A percentile compares a stretch with the other conserved stretches of the same genome.
Evolutionary conservation across 23 red algal genomes (phyloP).

Genomic region (Gracilaria domingensis): DNA sequence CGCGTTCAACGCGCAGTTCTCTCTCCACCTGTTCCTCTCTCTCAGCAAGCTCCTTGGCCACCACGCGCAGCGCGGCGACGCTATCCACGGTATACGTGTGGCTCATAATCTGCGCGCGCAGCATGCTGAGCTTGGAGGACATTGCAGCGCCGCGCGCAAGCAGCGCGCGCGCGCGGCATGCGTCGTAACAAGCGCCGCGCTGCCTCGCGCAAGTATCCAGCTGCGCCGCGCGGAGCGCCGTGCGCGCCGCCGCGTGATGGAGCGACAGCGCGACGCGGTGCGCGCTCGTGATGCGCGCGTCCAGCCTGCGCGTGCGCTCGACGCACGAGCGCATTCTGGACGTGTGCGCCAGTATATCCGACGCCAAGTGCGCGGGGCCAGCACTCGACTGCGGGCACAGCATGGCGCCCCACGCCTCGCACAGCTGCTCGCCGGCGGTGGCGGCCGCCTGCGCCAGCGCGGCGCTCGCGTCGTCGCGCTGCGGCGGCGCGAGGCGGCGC

Average conservation of each 20-base stretch:
- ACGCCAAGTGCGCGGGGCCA: neutral
- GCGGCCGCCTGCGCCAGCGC: conserved; percentile 17
- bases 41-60: conserved; percentile 6
- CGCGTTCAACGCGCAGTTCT: neutral
- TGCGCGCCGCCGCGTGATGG: conserved; percentile 11
- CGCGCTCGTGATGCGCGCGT: neutral
- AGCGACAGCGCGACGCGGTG: neutral
- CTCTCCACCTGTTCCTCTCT: conserved; percentile 27
- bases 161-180: conserved; percentile 17
- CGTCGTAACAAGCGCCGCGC: neutral
- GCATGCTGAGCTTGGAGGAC: conserved; percentile 34
- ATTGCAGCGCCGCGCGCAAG: conserved; percentile 6
- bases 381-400: neutral
- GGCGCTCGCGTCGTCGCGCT: conserved; percentile 7
- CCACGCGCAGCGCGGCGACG: conserved; percentile 19
- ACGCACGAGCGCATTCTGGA: neutral
- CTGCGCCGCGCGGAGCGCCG: neutral
- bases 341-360: neutral
- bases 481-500: neutral
- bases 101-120: conserved; percentile 41
- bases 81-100: conserved; percentile 35
- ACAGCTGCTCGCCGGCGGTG: neutral
- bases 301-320: neutral
- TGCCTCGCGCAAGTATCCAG: neutral
- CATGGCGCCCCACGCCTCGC: conserved; percentile 11